phyloP scores from a whole-genome alignment of 192 early-diverging fungal genomes.

The Coemansia sp. region DNA sequence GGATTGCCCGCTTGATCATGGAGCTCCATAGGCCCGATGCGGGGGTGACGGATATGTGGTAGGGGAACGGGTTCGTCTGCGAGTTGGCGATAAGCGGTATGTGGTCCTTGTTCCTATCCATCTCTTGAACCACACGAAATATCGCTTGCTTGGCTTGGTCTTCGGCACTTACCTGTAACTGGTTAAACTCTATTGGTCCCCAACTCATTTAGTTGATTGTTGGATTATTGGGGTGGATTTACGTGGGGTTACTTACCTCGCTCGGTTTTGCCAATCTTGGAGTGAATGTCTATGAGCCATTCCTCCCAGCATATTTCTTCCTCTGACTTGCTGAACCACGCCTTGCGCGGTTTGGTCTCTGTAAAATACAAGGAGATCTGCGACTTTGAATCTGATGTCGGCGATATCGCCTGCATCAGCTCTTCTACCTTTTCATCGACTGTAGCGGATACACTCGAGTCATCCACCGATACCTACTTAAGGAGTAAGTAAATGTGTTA shows the following conservation, averaged over 20 bases:
- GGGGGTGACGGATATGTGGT: conserved; percentile 40
- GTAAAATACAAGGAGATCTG: conserved; percentile 45
- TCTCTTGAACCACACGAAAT: conserved; percentile 30
- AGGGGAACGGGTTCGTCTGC: conserved; percentile 43
- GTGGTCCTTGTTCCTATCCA: conserved; percentile 46
- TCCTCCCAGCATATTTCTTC: conserved; percentile 53
- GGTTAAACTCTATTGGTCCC: conserved; percentile 11
- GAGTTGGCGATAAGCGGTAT: conserved; percentile 43
- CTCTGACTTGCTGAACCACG: conserved; percentile 50
- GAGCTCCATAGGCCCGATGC: conserved; percentile 43
- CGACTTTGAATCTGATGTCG: conserved; percentile 19
- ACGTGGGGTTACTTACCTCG: conserved; percentile 1
- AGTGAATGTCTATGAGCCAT: conserved; percentile 29
- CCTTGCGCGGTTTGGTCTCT: conserved; percentile 38
- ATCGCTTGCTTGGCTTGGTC: conserved; percentile 35
- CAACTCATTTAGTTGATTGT: not conserved
- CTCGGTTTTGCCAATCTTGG: conserved; percentile 12
- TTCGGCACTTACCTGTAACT: conserved; percentile 21
- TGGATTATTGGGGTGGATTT: not conserved
- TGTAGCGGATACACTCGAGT: conserved; percentile 9
- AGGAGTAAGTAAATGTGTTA: too few relatives aligned
- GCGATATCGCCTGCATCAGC: conserved; percentile 40
- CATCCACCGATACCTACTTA: conserved; percentile 36
- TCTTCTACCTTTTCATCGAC: conserved; percentile 35
- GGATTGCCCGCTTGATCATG: conserved; percentile 53